These are phyloP conservation scores for Candida sanyaensis DNA, from an alignment of 1,139 yeast species.

Conservation along the genomic window DNA sequence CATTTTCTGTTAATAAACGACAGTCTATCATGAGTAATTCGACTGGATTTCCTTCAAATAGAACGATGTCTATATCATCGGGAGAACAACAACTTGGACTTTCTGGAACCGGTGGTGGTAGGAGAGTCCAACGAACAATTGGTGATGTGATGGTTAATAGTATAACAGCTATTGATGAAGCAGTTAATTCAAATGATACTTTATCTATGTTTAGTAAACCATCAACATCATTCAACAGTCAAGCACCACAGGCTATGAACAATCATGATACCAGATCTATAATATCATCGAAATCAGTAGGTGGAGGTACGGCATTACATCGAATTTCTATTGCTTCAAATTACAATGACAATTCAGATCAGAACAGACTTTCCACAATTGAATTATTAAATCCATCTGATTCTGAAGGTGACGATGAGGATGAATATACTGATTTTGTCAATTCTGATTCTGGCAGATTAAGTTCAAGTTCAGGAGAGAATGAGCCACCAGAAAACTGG, in stretches of 20 bases:
- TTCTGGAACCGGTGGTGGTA: not conserved
- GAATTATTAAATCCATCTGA: constrained; percentile 48
- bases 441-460: constrained; percentile 3
- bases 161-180: constrained; percentile 61
- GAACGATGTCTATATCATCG: constrained; percentile 25
- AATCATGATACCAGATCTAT: constrained; percentile 18
- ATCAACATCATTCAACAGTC: constrained; percentile 18
- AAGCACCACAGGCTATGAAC: constrained; percentile 9
- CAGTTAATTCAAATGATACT: constrained; percentile 33
- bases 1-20: constrained; percentile 23
- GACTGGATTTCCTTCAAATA: constrained; percentile 21
- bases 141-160: constrained; percentile 70
- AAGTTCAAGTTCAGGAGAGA: constrained; percentile 14
- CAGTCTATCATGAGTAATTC: constrained; percentile 25
- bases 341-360: constrained; percentile 25
- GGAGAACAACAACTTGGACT: constrained; percentile 15
- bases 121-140: constrained; percentile 47
- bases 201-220: constrained; percentile 25
- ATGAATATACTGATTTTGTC: constrained; percentile 11
- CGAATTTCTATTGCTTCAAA: constrained; percentile 40
- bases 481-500: constrained; percentile 74
- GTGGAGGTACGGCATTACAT: constrained; percentile 15
- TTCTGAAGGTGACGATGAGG: constrained; percentile 24
- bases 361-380: constrained; percentile 48
- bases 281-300: constrained; percentile 12